Evolutionary conservation across 768 basidiomycete genomes (phyloP).

Genomic region (Tephrocybe sp.): DNA sequence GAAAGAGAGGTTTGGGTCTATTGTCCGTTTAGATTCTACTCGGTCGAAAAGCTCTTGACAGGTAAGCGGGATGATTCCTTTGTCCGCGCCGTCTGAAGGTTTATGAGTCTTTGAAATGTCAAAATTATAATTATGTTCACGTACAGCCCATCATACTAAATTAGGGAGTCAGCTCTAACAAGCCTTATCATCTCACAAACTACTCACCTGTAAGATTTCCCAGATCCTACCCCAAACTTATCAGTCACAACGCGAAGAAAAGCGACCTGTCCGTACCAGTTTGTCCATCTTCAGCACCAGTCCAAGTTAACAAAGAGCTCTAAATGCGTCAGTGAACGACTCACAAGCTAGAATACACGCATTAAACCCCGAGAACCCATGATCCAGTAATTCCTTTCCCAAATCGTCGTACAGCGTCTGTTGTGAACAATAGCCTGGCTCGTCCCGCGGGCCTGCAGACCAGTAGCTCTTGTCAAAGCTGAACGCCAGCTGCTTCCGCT

Average conservation of each 20-base stretch:
- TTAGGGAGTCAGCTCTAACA: constrained; percentile 7
- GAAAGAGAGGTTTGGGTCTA: constrained; percentile 72
- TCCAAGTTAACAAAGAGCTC: constrained; percentile 5
- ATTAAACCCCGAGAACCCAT: constrained; percentile 96
- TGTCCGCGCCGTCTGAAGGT: constrained; percentile 83
- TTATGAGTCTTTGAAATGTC: not conserved
- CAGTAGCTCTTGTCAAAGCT: constrained; percentile 98
- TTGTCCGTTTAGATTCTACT: constrained; percentile 61
- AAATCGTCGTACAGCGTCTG: constrained; percentile 94
- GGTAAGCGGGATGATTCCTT: constrained; percentile 96
- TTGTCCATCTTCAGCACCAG: constrained; percentile 59
- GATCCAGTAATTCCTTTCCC: constrained; percentile 91
- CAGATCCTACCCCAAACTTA: constrained; percentile 59
- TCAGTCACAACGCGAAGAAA: constrained; percentile 1
- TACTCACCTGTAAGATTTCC: constrained; percentile 87
- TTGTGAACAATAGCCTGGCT: constrained; percentile 90
- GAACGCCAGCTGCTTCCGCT: constrained; percentile 88
- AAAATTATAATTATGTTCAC: constrained; percentile 30
- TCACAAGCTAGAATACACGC: constrained; percentile 98
- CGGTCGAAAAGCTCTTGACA: constrained; percentile 91
- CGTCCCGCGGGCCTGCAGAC: constrained; percentile 90
- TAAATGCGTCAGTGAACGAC: constrained; percentile 33
- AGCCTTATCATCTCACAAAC: not conserved
- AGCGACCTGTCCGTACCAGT: constrained; percentile 58
- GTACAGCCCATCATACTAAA: constrained; percentile 93